Percentiles rank a stretch among this genome's conserved stretches.
Conservation (phyloP, 768 basidiomycete species). For the Pleurotus sapidus region DNA sequence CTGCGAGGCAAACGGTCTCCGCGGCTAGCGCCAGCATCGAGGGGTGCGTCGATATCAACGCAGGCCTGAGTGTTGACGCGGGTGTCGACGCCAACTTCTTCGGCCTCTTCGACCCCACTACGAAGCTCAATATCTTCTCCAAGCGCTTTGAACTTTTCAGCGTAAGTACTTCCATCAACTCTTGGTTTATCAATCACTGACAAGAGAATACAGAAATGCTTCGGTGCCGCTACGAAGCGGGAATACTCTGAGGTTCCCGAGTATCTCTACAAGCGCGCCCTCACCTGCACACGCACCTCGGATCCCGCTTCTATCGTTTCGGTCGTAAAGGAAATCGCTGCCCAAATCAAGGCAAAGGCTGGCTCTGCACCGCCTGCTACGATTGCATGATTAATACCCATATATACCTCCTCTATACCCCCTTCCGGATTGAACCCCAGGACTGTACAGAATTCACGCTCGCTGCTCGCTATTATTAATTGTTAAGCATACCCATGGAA, state of each 20-base stretch:
- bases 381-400: neutral
- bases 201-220: neutral
- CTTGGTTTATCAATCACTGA: no score
- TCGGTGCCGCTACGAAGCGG: neutral
- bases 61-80: slow-evolving; percentile 25
- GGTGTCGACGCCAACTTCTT: slow-evolving; percentile 30
- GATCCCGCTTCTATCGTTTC: neutral
- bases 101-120: slow-evolving; percentile 23
- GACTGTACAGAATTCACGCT: no score
- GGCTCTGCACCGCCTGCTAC: neutral
- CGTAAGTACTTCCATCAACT: slow-evolving; percentile 13
- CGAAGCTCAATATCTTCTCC: slow-evolving; percentile 27
- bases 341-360: slow-evolving; percentile 1
- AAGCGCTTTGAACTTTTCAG: slow-evolving; percentile 36
- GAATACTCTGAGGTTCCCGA: neutral
- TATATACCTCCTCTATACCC: no score
- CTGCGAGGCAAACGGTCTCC: neutral
- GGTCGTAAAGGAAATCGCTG: neutral
- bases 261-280: neutral
- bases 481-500: no score
- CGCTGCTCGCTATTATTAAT: no score
- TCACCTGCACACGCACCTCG: neutral
- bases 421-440: no score
- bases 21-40: slow-evolving; percentile 11
- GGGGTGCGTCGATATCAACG: slow-evolving; percentile 30